Base-by-base conservation (phyloP, 371 early-diverging fungal species). In the Mucor ambiguus region DNA sequence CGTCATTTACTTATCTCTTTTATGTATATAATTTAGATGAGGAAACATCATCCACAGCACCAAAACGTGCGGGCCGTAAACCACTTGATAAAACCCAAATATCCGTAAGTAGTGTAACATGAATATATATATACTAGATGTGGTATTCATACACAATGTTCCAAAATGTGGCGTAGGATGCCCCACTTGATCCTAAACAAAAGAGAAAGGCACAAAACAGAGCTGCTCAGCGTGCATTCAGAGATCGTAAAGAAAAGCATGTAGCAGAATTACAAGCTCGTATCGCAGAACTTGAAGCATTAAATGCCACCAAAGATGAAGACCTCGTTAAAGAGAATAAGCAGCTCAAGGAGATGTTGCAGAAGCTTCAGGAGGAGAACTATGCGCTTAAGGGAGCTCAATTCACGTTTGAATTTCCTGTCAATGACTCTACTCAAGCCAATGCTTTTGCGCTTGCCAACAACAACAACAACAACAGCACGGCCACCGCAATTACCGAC, bases 151-250 rank as follows among this genome's bases (percentile, higher is more conserved):
- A n/a, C 9, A 35, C 20, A 29, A 33, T 33, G 2, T 5, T 30
- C 14, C 26, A 32, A 54, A 54, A 35, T 61, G 32, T 60, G 32
- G 44, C 56, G 46, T 22, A 67, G 67, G 67, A 67, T 26, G 43
- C 26, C 10, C 44, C 61, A 16, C 62, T 61, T 28, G 82, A 82
- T 44, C 80, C 80, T 8, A 82, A 82, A 61, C 80, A 84, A 75
- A 91, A 91, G 68, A 86, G 92, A 61, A 89, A 89, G 22, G 92
- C 91, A 10, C 91, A 92, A 74, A 92, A 92, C 68, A 77, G 92
- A 58, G 91, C 90, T 12, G 92, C 92, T 12, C 92, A 92, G 70
- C 80, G 92, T 14, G 92, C 92, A 1, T 92, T 92, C 69, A 80
- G 92, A 54, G 90, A 92, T 63, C 86, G 92, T 57, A 88, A 89